phyloP scores from a whole-genome alignment of 2,329 filamentous ascomycete genomes.

The Colletotrichum sp. region DNA sequence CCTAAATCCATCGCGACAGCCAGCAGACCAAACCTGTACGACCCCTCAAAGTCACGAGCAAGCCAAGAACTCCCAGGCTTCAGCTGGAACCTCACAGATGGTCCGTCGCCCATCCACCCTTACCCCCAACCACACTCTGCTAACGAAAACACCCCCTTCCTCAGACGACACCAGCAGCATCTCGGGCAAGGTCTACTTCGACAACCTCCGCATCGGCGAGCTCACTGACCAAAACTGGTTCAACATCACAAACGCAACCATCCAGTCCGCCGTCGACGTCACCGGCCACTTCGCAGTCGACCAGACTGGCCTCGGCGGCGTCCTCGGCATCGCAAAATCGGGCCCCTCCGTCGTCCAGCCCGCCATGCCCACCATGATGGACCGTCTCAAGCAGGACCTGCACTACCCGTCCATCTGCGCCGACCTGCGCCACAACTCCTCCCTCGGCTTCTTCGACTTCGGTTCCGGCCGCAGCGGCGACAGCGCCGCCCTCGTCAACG shows the following conservation, averaged over 20 bases:
- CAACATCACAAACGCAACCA: slow-evolving; percentile 46
- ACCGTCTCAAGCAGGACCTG: slow-evolving; percentile 46
- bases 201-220: slow-evolving; percentile 50
- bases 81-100: slow-evolving; percentile 55
- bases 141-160: background rate
- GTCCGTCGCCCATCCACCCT: slow-evolving; percentile 41
- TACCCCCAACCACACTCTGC: background rate
- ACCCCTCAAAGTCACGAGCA: slow-evolving; percentile 50
- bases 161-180: slow-evolving; percentile 50
- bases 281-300: slow-evolving; percentile 48
- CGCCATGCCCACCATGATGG: slow-evolving; percentile 47
- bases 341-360: slow-evolving; percentile 49
- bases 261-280: slow-evolving; percentile 53
- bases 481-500: slow-evolving; percentile 19
- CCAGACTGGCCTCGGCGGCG: slow-evolving; percentile 46
- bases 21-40: slow-evolving; percentile 49
- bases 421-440: slow-evolving; percentile 40
- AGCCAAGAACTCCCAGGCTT: slow-evolving; percentile 44
- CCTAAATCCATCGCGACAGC: slow-evolving; percentile 25
- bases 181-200: slow-evolving; percentile 54
- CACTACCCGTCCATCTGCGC: slow-evolving; percentile 50
- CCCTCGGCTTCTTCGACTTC: slow-evolving; percentile 41
- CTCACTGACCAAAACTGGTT: slow-evolving; percentile 31
- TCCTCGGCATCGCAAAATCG: slow-evolving; percentile 57
- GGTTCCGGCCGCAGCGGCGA: slow-evolving; percentile 43